A percentile compares a stretch with the other conserved stretches of the same genome.
phyloP scores from a whole-genome alignment of 1,284 basidiomycete species.

The Microbotryum scabiosae region DNA sequence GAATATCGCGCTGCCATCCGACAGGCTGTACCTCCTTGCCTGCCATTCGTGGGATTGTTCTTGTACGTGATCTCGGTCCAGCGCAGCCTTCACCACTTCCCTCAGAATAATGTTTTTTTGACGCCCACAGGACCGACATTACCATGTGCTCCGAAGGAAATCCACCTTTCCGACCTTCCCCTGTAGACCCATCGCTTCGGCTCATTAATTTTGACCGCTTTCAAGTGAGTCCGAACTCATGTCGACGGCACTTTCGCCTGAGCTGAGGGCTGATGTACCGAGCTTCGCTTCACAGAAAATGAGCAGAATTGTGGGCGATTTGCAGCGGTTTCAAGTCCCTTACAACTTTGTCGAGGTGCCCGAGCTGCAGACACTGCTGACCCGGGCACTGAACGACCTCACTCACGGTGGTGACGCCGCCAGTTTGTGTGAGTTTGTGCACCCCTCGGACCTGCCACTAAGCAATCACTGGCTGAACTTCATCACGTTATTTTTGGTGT shows the following conservation, averaged over 20 bases:
- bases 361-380: slow-evolving; percentile 70
- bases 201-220: slow-evolving; percentile 80
- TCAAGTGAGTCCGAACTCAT: slow-evolving; percentile 52
- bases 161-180: slow-evolving; percentile 72
- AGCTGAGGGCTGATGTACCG: no score
- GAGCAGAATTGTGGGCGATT: slow-evolving; percentile 75
- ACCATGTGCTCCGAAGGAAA: slow-evolving; percentile 87
- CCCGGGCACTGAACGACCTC: slow-evolving; percentile 17
- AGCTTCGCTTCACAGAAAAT: slow-evolving; percentile 51
- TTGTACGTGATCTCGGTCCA: slow-evolving; percentile 1
- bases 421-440: slow-evolving; percentile 11
- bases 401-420: slow-evolving; percentile 25
- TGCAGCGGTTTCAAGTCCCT: slow-evolving; percentile 84
- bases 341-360: slow-evolving; percentile 73
- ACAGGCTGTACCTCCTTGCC: slow-evolving; percentile 72
- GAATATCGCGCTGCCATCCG: slow-evolving; percentile 63
- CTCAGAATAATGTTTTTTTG: slow-evolving; percentile 20
- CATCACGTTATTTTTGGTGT: not conserved
- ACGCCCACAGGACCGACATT: slow-evolving; percentile 67
- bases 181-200: slow-evolving; percentile 58
- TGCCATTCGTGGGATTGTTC: slow-evolving; percentile 79
- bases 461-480: no score
- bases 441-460: not conserved
- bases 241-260: no score
- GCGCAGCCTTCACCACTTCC: not conserved